These are phyloP conservation scores for Galerina marginata DNA, from an alignment of 768 basidiomycete genomes.

Conservation along the genomic window DNA sequence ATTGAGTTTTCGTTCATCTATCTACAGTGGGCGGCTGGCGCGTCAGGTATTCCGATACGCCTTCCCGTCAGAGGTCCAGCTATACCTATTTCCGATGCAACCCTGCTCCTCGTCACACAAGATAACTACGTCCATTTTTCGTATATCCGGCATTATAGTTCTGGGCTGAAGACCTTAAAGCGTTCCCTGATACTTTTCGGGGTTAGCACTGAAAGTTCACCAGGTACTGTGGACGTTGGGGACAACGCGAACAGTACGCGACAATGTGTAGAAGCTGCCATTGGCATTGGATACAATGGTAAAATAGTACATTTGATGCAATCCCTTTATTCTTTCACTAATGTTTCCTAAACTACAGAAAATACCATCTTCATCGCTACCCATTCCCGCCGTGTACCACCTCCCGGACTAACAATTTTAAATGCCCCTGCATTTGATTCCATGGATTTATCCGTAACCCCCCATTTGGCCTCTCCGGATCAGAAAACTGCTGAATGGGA, in stretches of 20 bases:
- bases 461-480: constrained; percentile 35
- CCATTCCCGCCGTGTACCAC: constrained; percentile 60
- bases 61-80: constrained; percentile 64
- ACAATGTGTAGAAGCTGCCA: constrained; percentile 61
- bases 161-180: constrained; percentile 50
- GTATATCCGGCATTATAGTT: constrained; percentile 53
- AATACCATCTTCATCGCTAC: constrained; percentile 65
- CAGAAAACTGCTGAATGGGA: constrained; percentile 50
- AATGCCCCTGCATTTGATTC: constrained; percentile 37
- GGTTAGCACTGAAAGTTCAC: constrained; percentile 39
- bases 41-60: constrained; percentile 52
- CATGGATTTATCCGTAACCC: constrained; percentile 48
- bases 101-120: constrained; percentile 69
- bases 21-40: constrained; percentile 57
- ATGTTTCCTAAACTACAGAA: constrained; percentile 41
- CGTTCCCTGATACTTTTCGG: constrained; percentile 52
- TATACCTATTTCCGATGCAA: constrained; percentile 57
- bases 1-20: neutral
- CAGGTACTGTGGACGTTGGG: constrained; percentile 34
- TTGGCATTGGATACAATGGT: constrained; percentile 69
- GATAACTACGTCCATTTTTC: constrained; percentile 60
- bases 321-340: constrained; percentile 2
- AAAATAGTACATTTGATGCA: constrained; percentile 5
- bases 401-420: constrained; percentile 28
- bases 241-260: constrained; percentile 36